Base-by-base conservation (phyloP, 257 asterid species). In the Ajuga chamaepitys region DNA sequence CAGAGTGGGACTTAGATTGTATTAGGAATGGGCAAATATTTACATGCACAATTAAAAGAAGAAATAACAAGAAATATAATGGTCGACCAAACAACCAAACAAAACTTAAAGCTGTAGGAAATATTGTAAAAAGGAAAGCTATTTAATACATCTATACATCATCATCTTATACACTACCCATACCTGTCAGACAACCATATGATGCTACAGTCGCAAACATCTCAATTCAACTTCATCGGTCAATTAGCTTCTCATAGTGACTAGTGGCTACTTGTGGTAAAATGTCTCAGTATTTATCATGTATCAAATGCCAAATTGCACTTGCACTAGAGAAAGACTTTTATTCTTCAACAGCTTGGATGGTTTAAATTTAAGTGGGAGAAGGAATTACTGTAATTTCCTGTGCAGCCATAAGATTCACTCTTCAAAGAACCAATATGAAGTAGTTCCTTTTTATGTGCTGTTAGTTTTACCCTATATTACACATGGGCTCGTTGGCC, bases 1-100 rank as follows among this genome's bases (percentile, higher is more conserved):
- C 73, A 74, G 64, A 65, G 25, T 71, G 61, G 22, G 64, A 59
- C 78, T 81, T 68, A 76, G 84, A 68, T 66, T 50, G 59, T 57
- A 64, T 68, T 58, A 60, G 24, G 50, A 56, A 58, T 18, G 67
- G 59, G 35, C 14, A 51, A 40, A 28, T 45, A 64, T 20, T 16
- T 42, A 44, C 53, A 22, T 45, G 55, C 21, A 47, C 26, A n/a
- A 21, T 40, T 18, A 20, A 24, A 52, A 56, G 28, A 62, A 32
- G 42, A 58, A 67, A 42, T 7, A 64, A 21, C 13, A 11, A 25
- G 25, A 35, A 25, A 37, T 45, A 28, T 28, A 57, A 52, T 8
- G 45, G 63, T 55, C 56, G 40, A 55, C 37, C 21, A 42, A 14
- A 45, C 21, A 5, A 13, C 60, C 20, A 26, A 57, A 40, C 30